phyloP scores from a whole-genome alignment of 2,329 filamentous ascomycete species.

The Aspergillus transmontanensis region DNA sequence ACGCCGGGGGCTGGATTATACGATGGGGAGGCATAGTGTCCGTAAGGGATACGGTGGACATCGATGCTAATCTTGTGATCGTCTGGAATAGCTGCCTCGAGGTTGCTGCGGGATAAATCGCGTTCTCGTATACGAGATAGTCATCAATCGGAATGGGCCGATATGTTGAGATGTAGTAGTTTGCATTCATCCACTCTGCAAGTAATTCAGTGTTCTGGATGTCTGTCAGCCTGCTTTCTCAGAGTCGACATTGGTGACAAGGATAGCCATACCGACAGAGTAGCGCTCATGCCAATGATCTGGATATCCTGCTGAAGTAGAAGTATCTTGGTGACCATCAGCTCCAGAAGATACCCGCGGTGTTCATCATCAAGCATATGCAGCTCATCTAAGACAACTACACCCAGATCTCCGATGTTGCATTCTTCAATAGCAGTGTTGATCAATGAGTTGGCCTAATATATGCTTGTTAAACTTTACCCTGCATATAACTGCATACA shows the following conservation, averaged over 20 bases:
- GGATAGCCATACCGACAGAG: slow-evolving; percentile 61
- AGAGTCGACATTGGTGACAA: neutral
- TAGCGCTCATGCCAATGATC: slow-evolving; percentile 79
- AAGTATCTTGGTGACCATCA: slow-evolving; percentile 74
- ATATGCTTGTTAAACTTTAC: neutral
- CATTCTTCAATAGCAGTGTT: slow-evolving; percentile 74
- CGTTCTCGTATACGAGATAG: slow-evolving; percentile 71
- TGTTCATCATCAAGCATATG: slow-evolving; percentile 80
- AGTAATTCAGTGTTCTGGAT: slow-evolving; percentile 68
- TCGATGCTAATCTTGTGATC: slow-evolving; percentile 52
- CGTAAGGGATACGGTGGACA: slow-evolving; percentile 32
- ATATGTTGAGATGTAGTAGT: slow-evolving; percentile 73
- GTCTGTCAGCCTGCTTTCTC: slow-evolving; percentile 15
- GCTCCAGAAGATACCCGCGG: slow-evolving; percentile 73
- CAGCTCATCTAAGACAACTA: slow-evolving; percentile 75
- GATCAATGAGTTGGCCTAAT: slow-evolving; percentile 71
- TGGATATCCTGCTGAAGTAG: slow-evolving; percentile 68
- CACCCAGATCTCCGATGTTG: slow-evolving; percentile 63
- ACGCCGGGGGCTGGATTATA: slow-evolving; percentile 57
- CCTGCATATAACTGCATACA: neutral
- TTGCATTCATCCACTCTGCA: slow-evolving; percentile 69
- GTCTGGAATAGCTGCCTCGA: slow-evolving; percentile 62
- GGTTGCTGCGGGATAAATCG: slow-evolving; percentile 65
- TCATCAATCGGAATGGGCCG: slow-evolving; percentile 76
- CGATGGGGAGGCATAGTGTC: slow-evolving; percentile 40